These are phyloP conservation scores for Aspergillus quadrilineatus DNA, from an alignment of 2,329 filamentous ascomycete species.

Conservation along the genomic window DNA sequence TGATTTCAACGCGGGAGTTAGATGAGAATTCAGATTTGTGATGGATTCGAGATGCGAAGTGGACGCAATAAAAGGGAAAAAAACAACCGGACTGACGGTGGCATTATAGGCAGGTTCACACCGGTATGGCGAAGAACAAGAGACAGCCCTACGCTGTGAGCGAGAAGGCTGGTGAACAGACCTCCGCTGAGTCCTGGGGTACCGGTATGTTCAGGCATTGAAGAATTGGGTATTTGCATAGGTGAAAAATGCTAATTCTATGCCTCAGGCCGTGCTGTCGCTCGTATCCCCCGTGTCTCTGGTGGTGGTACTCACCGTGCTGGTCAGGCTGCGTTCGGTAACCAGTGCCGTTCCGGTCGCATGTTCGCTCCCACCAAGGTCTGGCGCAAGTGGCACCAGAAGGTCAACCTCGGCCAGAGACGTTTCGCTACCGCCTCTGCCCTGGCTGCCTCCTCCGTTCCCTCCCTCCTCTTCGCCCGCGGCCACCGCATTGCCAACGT, in stretches of 20 bases:
- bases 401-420: slow-evolving; percentile 98
- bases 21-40: background rate
- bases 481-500: slow-evolving; percentile 92
- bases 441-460: slow-evolving; percentile 91
- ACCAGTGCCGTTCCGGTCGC: slow-evolving; percentile 99
- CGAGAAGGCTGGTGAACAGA: slow-evolving; percentile 99
- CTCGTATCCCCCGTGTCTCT: slow-evolving; percentile 99
- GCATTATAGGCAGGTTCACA: slow-evolving; percentile 70
- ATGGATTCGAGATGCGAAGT: background rate
- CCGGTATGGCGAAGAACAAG: slow-evolving; percentile 99
- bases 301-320: slow-evolving; percentile 99
- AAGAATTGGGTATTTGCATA: slow-evolving; percentile 1
- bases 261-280: slow-evolving; percentile 84
- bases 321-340: slow-evolving; percentile 99
- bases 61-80: slow-evolving; percentile 11
- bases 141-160: slow-evolving; percentile 98
- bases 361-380: slow-evolving; percentile 99
- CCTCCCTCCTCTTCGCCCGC: slow-evolving; percentile 92
- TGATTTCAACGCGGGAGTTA: slow-evolving; percentile 12
- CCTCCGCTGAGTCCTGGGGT: slow-evolving; percentile 99
- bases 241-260: background rate
- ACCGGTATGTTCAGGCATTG: slow-evolving; percentile 69
- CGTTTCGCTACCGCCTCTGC: slow-evolving; percentile 98
- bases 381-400: slow-evolving; percentile 99
- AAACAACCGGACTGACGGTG: slow-evolving; percentile 33